Evolutionary conservation across 164 flowering plant genomes (phyloP), one percentile per base, ranked within the genome.

Genomic region (Cinnamomum micranthum): DNA sequence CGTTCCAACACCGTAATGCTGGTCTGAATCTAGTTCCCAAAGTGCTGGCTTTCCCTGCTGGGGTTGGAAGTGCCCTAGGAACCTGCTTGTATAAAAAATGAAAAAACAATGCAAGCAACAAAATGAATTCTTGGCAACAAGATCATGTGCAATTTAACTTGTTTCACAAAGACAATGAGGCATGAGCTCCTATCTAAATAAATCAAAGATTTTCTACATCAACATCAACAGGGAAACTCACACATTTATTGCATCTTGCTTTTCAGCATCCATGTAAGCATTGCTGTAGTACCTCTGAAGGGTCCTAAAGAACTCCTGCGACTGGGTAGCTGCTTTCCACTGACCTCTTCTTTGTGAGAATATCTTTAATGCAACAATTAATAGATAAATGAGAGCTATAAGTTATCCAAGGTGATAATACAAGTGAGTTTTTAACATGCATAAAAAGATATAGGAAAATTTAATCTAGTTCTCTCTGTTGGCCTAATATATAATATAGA

Each of bases 211-310:
- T 17, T 14, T 17, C 60, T 55, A 14, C 15, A 6, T 20, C n/a
- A 55, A 19, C 41, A 67, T 20, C n/a, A 55, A 19, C 41, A 67
- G 17, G 11, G 25, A 68, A 66, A 78, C 98, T 81, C 86, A 96
- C 99, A 96, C 83, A 82, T 96, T 92, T 68, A 96, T 94, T 22
- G 98, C 95, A 79, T 88, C 87, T 82, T 96, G 99, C 77, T 96
- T 96, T 82, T 88, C 95, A 75, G 88, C 87, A 86, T 96, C 99
- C 97, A 91, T 81, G 82, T 91, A 96, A 58, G 97, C 90, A 81
- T 92, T 96, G 77, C 87, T 94, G 73, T 87, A 94, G 77, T 87
- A 92, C 2, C 98, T 92, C 70, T 92, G 98, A 60, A 96, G 81
- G 63, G 93, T 88, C 86, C 95, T 85, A 55, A 94, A 84, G 68